phyloP scores from a whole-genome alignment of 257 asterid genomes.

The Craterostigma plantagineum region DNA sequence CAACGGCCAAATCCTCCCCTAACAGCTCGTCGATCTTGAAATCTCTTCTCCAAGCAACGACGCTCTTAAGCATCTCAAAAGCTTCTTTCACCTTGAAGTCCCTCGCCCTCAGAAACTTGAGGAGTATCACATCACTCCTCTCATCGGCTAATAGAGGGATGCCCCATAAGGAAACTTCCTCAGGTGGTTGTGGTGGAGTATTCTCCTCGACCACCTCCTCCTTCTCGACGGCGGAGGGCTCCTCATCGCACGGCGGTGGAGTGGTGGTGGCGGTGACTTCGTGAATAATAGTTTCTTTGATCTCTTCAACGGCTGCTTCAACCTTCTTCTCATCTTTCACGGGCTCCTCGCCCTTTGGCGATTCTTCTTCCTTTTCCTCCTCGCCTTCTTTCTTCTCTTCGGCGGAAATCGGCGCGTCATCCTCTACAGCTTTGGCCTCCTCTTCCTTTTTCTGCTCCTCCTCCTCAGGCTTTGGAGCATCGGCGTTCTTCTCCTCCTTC shows the following conservation, averaged over 20 bases:
- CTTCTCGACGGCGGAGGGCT: background rate
- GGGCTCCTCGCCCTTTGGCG: background rate
- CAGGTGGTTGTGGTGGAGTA: background rate
- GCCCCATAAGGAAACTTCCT: constrained; percentile 2
- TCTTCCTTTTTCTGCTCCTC: constrained; percentile 1
- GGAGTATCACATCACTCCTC: constrained; percentile 3
- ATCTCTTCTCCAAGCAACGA: background rate
- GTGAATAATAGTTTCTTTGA: background rate
- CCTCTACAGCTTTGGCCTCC: too few relatives aligned
- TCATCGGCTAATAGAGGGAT: constrained; percentile 1
- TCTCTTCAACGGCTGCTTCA: background rate
- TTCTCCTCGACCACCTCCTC: background rate
- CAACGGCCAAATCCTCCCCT: background rate
- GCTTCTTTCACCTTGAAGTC: constrained; percentile 6
- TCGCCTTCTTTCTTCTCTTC: too few relatives aligned
- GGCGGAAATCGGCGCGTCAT: too few relatives aligned
- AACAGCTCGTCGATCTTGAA: constrained; percentile 2
- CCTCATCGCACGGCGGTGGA: background rate
- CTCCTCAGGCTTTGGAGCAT: background rate
- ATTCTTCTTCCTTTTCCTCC: background rate
- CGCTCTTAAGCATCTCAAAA: constrained; percentile 2
- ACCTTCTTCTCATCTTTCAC: background rate
- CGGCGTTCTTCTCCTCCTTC: too few relatives aligned
- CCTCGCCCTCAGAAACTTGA: constrained; percentile 1
- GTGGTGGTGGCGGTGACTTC: constrained; percentile 1